Conservation (phyloP, 352 stramenopile species). For the Phytophthora palmivora region DNA sequence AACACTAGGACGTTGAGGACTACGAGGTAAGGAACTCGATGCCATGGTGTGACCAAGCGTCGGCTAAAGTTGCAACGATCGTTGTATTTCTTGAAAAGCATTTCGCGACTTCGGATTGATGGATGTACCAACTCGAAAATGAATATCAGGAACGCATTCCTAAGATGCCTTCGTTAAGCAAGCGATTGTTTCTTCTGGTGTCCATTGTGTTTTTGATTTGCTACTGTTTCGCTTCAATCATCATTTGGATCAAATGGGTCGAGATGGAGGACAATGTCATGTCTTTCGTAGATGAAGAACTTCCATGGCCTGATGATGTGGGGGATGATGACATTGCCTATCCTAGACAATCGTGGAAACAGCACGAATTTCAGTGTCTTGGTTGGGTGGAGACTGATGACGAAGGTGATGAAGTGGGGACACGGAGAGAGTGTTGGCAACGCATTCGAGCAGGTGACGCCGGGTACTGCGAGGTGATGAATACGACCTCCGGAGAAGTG, state of each 20-base stretch:
- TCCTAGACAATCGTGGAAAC: slow-evolving; percentile 33
- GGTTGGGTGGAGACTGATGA: slow-evolving; percentile 68
- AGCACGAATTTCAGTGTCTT: slow-evolving; percentile 68
- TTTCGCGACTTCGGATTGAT: slow-evolving; percentile 8
- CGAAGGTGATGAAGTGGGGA: slow-evolving; percentile 53
- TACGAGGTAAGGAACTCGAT: slow-evolving; percentile 15
- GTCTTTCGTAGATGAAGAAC: neutral
- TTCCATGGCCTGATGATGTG: neutral
- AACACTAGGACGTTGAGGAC: slow-evolving; percentile 19
- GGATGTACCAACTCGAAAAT: neutral
- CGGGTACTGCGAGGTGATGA: slow-evolving; percentile 72
- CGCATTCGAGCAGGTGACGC: slow-evolving; percentile 59
- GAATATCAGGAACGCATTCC: neutral
- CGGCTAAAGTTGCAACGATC: no score
- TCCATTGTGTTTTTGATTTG: slow-evolving; percentile 23
- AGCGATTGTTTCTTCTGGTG: slow-evolving; percentile 11
- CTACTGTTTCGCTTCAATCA: slow-evolving; percentile 36
- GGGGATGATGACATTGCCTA: slow-evolving; percentile 18
- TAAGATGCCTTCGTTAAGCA: slow-evolving; percentile 11
- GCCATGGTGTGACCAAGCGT: slow-evolving; percentile 19
- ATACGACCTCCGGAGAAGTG: slow-evolving; percentile 51
- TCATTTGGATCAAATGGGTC: slow-evolving; percentile 43
- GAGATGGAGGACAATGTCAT: slow-evolving; percentile 25
- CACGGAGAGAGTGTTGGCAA: slow-evolving; percentile 65
- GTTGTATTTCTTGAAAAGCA: slow-evolving; percentile 1